These are phyloP conservation scores for Stephanodiscus triporus DNA, from an alignment of 108 stramenopile genomes.

Conservation along the genomic window DNA sequence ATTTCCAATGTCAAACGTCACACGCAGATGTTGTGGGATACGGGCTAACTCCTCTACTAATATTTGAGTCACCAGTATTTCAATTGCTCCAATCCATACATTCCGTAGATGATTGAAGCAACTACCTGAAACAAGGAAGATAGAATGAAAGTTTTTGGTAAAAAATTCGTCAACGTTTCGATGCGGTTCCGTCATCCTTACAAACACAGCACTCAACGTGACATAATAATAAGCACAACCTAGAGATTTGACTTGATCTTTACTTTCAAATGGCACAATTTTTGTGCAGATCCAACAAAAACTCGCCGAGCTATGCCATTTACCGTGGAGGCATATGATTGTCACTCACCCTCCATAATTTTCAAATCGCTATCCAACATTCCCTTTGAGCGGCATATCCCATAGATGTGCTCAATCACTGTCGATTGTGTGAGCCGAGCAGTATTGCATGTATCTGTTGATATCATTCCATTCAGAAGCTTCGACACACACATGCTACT, in stretches of 20 bases:
- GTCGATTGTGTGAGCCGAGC: background rate
- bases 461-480: background rate
- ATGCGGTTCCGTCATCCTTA: background rate
- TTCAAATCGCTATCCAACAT: no score
- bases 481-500: background rate
- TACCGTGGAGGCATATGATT: no score
- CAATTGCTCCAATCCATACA: slow-evolving; percentile 4
- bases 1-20: background rate
- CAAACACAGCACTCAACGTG: background rate
- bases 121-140: background rate
- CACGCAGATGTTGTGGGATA: slow-evolving; percentile 2
- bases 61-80: background rate
- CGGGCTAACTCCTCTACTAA: background rate
- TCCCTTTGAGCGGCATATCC: background rate
- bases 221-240: background rate
- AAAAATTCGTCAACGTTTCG: background rate
- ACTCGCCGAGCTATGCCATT: background rate
- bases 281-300: background rate
- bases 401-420: background rate
- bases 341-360: no score
- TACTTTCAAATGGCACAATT: background rate
- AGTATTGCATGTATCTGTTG: background rate
- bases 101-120: slow-evolving; percentile 1
- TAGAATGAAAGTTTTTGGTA: no score
- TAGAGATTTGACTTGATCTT: background rate